These are phyloP conservation scores for Hypoxylon perforatum DNA, from an alignment of 495 filamentous ascomycete genomes.

Conservation along the genomic window DNA sequence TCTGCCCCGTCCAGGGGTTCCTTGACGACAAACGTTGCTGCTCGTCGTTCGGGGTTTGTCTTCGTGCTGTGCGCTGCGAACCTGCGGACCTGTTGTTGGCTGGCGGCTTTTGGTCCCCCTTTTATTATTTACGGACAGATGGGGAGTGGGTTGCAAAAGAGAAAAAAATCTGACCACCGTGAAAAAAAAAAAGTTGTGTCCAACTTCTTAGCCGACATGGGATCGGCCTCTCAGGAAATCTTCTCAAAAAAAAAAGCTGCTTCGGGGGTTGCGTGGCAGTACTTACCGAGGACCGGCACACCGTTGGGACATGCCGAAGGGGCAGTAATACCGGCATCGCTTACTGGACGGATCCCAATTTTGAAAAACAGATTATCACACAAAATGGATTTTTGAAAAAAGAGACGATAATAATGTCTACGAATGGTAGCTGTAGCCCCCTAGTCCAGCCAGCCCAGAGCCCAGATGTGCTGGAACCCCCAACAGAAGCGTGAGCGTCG, in stretches of 20 bases:
- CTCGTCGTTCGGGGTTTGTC: conserved; percentile 28
- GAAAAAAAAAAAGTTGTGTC: no score
- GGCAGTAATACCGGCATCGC: conserved; percentile 35
- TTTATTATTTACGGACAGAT: conserved; percentile 9
- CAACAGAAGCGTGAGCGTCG: conserved; percentile 25
- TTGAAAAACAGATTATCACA: conserved; percentile 28
- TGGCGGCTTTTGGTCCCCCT: no score
- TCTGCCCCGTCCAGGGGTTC: conserved; percentile 16
- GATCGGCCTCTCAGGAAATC: conserved; percentile 39
- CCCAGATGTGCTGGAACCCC: conserved; percentile 29
- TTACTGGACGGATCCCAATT: conserved; percentile 29
- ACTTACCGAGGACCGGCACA: conserved; percentile 39
- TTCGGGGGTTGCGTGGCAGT: conserved; percentile 24
- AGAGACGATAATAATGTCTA: no score
- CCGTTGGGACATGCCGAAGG: conserved; percentile 30
- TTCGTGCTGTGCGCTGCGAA: conserved; percentile 17
- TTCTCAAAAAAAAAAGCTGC: no score
- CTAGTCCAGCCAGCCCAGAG: no score
- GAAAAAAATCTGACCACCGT: conserved; percentile 39
- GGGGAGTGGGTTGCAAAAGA: conserved; percentile 10
- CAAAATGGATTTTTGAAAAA: conserved; percentile 23
- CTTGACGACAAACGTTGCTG: conserved; percentile 28
- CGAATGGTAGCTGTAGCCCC: conserved; percentile 14
- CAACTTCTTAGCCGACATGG: conserved; percentile 36
- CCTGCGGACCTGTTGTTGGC: no score